Conservation (phyloP, 331 rosid genomes). For the Rhamnella rubrinervis region DNA sequence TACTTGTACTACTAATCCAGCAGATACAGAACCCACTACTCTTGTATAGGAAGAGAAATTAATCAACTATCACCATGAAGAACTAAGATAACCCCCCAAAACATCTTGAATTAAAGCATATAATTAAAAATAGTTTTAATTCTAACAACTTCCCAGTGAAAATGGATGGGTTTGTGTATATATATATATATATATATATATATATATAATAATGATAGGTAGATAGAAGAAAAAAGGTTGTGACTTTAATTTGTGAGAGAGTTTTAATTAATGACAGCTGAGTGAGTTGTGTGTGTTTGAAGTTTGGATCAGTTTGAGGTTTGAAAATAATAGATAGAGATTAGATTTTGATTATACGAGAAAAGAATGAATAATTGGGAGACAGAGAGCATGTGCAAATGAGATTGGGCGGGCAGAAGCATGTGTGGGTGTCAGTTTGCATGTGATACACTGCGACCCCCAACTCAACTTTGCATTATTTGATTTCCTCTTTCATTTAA, state of each 20-base stretch:
- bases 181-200: neutral
- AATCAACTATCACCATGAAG: too few relatives aligned
- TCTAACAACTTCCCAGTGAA: too few relatives aligned
- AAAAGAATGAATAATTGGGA: slow-evolving; percentile 23
- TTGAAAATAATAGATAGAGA: slow-evolving; percentile 11
- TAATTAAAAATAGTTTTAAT: too few relatives aligned
- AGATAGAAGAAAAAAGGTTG: neutral
- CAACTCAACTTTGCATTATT: slow-evolving; percentile 55
- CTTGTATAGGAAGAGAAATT: slow-evolving; percentile 8
- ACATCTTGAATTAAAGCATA: too few relatives aligned
- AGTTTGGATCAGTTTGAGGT: slow-evolving; percentile 35
- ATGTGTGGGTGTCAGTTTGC: slow-evolving; percentile 93
- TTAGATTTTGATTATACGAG: slow-evolving; percentile 23
- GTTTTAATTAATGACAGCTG: slow-evolving; percentile 21
- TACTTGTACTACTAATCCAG: neutral
- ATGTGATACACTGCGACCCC: neutral
- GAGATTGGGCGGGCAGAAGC: slow-evolving; percentile 58
- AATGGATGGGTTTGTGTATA: slow-evolving; percentile 41
- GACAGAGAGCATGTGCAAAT: slow-evolving; percentile 63
- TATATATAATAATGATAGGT: neutral
- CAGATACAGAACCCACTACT: slow-evolving; percentile 9
- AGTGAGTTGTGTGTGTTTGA: neutral
- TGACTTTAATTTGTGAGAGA: slow-evolving; percentile 39
- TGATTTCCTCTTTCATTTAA: slow-evolving; percentile 44
- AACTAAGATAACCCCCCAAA: too few relatives aligned